Base-by-base conservation (phyloP, 2,329 filamentous ascomycete species). In the Verticillium alfalfae region DNA sequence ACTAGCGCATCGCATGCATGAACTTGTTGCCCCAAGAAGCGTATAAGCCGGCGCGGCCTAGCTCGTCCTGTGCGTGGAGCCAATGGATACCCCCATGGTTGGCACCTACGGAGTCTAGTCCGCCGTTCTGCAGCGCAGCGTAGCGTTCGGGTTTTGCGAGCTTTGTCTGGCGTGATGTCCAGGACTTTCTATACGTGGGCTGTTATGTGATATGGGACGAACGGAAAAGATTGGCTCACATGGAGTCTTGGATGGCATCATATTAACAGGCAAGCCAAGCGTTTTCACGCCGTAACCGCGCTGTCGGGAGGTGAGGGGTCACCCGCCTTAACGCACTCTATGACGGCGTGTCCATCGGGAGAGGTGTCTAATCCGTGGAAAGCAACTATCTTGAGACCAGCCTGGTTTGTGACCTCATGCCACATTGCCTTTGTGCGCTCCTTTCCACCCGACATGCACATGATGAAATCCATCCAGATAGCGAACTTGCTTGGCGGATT, bases 371-470 rank as follows among this genome's bases (percentile, higher is more conserved):
- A 57, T 7, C 61, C 66, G 56, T 16, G 60, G 36, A 60, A 67
- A 13, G 71, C 64, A 15, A 63, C 57, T n/a, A 75, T 68, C 60
- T 49, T 64, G 41, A 75, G 59, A 7, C 71, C 73, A 2, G 69
- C 71, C 54, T 61, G 59, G 5, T 56, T 59, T 3, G 67, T 62
- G 9, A 76, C 58, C 1, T 62, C 22, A 26, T 67, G 60, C 63
- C 71, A 75, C 18, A 65, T 65, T 12, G 65, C 61, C n/a, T 67
- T 60, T 7, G 68, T 70, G 12, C 73, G 65, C 66, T 75, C 70
- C 61, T 75, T 76, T 26, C 72, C 72, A 16, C 71, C 72, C 31
- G 73, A 63, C 15, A 64, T 66, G 58, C 69, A 39, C 72, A 75
- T 73, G 39, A 69, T 64, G 37, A 76, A 65, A 62, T 76, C 74